These are phyloP conservation scores for Giardia duodenalis DNA, from an alignment of 208 protist species.

Conservation along the genomic window DNA sequence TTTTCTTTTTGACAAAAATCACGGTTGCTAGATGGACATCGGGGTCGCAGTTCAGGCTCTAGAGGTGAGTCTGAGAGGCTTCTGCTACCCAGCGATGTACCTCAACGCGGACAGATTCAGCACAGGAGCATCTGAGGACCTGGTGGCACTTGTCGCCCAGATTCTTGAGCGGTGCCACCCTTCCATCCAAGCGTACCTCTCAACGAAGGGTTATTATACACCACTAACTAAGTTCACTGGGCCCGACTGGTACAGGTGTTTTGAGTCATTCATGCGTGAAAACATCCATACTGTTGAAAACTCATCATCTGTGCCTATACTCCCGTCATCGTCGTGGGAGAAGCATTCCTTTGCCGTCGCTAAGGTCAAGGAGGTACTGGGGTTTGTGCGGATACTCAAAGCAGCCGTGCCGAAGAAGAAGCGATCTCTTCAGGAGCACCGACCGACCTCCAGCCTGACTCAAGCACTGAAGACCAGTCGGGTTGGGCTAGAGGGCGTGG, in stretches of 20 bases:
- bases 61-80: not conserved
- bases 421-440: too few species aligned
- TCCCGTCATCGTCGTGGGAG: not conserved
- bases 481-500: too few species aligned
- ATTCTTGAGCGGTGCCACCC: not conserved
- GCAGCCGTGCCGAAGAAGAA: not conserved
- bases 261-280: not conserved
- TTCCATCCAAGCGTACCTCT: not conserved
- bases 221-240: not conserved
- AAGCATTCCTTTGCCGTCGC: not conserved
- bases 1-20: too few species aligned
- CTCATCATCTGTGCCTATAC: not conserved
- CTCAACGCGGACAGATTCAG: not conserved
- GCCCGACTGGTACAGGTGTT: not conserved
- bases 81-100: not conserved
- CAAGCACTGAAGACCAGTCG: too few species aligned
- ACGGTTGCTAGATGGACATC: conserved; percentile 5
- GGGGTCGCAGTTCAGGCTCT: not conserved
- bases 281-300: not conserved
- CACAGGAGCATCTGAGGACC: not conserved
- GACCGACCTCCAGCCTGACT: too few species aligned
- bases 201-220: not conserved
- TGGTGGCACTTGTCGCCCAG: not conserved
- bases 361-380: not conserved
- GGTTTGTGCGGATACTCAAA: not conserved